A percentile compares a stretch with the other conserved stretches of the same genome.
phyloP scores from a whole-genome alignment of 75 land plant species.

The Sequoia sempervirens region DNA sequence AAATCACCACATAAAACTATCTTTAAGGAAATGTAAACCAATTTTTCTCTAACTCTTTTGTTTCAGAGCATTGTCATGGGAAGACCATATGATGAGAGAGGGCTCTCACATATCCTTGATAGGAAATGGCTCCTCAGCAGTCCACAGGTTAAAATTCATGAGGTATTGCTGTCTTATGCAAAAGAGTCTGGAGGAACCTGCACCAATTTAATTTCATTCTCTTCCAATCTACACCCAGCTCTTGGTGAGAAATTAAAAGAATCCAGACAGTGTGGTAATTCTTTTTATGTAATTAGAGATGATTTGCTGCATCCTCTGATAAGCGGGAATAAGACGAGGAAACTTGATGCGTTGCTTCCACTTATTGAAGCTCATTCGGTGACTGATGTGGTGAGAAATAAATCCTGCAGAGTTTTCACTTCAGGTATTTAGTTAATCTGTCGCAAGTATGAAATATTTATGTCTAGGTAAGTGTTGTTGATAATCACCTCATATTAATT shows the following conservation, averaged over 20 bases:
- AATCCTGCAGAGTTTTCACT: slow-evolving; percentile 9
- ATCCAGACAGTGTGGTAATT: neutral
- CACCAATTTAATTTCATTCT: neutral
- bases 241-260: slow-evolving; percentile 8
- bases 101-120: neutral
- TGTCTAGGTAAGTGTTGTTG: neutral
- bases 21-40: neutral
- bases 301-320: slow-evolving; percentile 57
- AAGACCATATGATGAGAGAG: neutral
- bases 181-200: neutral
- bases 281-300: slow-evolving; percentile 44
- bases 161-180: slow-evolving; percentile 3
- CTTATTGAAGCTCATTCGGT: slow-evolving; percentile 44
- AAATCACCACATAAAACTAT: neutral
- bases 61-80: neutral
- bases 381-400: slow-evolving; percentile 77
- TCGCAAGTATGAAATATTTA: neutral
- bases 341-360: slow-evolving; percentile 81
- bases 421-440: slow-evolving; percentile 10
- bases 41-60: neutral
- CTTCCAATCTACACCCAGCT: neutral
- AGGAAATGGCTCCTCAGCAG: slow-evolving; percentile 8
- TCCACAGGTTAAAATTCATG: slow-evolving; percentile 2
- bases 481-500: neutral
- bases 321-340: slow-evolving; percentile 64